Evolutionary conservation across 139 green algal species (phyloP).

Genomic region (Tetradesmus lagerheimii): DNA sequence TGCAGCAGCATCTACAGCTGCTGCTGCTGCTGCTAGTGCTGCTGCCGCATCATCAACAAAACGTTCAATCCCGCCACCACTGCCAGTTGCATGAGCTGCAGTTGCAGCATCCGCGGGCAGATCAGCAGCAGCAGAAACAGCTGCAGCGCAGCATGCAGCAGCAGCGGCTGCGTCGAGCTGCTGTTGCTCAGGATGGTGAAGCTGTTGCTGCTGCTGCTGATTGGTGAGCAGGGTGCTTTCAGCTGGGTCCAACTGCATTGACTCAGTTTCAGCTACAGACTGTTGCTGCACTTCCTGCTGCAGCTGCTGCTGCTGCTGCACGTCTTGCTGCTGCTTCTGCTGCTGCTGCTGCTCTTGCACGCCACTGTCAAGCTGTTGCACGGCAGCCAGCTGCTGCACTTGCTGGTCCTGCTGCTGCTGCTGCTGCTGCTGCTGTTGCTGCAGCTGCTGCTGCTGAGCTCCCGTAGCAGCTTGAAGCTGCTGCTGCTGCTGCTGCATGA

Average conservation of each 20-base stretch:
- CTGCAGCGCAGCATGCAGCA: not conserved
- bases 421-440: not conserved
- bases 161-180: not conserved
- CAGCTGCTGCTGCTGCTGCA: conserved; percentile 13
- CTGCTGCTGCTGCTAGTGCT: not conserved
- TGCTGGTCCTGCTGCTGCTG: conserved; percentile 1
- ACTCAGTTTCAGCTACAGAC: not conserved
- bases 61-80: not conserved
- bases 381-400: not conserved
- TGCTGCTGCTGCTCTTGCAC: not conserved
- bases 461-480: not conserved
- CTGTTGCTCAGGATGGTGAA: not conserved
- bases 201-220: not conserved
- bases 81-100: not conserved
- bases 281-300: not conserved
- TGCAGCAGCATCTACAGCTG: not conserved
- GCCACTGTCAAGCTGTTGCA: not conserved
- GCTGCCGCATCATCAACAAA: not conserved
- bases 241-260: not conserved
- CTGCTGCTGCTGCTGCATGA: not conserved
- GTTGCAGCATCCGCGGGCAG: not conserved
- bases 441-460: not conserved
- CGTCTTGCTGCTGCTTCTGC: not conserved
- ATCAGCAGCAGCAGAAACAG: not conserved
- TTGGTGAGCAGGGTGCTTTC: not conserved